phyloP scores from a whole-genome alignment of 2,329 filamentous ascomycete species.

The Colletotrichum higginsianum region DNA sequence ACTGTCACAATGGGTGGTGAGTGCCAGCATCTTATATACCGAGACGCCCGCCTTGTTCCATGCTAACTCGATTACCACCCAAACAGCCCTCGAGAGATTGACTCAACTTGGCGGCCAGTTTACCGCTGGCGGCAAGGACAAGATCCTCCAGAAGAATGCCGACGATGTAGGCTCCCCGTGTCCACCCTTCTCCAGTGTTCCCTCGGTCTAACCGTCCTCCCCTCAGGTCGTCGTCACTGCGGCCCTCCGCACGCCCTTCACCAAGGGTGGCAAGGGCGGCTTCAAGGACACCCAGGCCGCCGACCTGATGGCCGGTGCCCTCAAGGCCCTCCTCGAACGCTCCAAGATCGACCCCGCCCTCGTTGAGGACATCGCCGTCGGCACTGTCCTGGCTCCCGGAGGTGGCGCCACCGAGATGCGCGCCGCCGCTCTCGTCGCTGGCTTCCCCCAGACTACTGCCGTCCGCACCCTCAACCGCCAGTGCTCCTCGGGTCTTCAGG shows the following conservation, averaged over 20 bases:
- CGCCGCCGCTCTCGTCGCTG: constrained; percentile 89
- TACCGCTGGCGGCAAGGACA: constrained; percentile 64
- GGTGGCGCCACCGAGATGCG: constrained; percentile 98
- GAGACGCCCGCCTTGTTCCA: not conserved
- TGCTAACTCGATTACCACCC: not conserved
- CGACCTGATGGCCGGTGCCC: constrained; percentile 87
- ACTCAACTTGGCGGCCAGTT: constrained; percentile 75
- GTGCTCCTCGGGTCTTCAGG: constrained; percentile 93
- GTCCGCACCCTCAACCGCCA: constrained; percentile 93
- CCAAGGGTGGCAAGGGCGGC: constrained; percentile 91
- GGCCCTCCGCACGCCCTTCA: constrained; percentile 91
- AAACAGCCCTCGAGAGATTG: constrained; percentile 69
- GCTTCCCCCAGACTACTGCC: constrained; percentile 88
- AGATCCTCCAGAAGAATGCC: constrained; percentile 75
- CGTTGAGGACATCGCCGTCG: constrained; percentile 94
- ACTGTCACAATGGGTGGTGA: constrained; percentile 55
- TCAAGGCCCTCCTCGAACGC: constrained; percentile 85
- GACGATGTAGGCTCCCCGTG: constrained; percentile 69
- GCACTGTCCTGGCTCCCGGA: constrained; percentile 90
- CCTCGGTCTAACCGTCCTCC: constrained; percentile 45
- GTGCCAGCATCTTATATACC: constrained; percentile 45
- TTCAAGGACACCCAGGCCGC: constrained; percentile 95
- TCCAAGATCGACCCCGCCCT: constrained; percentile 90
- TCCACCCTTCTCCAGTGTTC: constrained; percentile 12
- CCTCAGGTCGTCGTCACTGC: constrained; percentile 89